Conservation (phyloP, 2,329 filamentous ascomycete genomes). For the Fusarium penzigii region DNA sequence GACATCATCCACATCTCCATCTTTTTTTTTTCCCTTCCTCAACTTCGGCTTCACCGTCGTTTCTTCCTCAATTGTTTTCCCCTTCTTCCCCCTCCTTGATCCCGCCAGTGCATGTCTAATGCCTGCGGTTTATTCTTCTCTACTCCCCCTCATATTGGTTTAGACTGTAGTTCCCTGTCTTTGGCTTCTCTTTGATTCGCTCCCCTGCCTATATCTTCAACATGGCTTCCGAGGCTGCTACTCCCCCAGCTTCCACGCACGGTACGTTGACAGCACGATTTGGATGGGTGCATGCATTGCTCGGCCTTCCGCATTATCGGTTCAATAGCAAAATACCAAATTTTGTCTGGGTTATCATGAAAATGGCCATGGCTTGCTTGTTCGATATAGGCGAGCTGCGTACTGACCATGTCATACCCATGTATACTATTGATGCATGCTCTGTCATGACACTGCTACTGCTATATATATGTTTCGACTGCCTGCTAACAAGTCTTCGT, state of each 20-base stretch:
- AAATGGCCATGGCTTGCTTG: conserved; percentile 1
- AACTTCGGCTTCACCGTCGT: conserved; percentile 24
- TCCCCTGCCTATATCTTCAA: conserved; percentile 19
- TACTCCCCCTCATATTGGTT: conserved; percentile 9
- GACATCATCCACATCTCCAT: conserved; percentile 14
- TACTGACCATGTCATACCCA: neutral
- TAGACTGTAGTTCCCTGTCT: conserved; percentile 6
- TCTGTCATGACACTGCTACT: neutral
- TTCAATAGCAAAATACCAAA: conserved; percentile 13
- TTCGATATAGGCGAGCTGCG: neutral
- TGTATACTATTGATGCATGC: neutral
- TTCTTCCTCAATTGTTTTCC: conserved; percentile 24
- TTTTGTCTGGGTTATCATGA: conserved; percentile 8
- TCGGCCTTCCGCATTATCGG: conserved; percentile 20
- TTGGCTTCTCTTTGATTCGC: conserved; percentile 2
- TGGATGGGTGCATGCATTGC: conserved; percentile 13
- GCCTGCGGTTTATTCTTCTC: conserved; percentile 23
- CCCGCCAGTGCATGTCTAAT: conserved; percentile 30
- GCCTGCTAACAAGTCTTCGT: conserved; percentile 8
- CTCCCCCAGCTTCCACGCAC: conserved; percentile 29
- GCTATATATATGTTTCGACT: neutral
- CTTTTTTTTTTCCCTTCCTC: conserved; percentile 34
- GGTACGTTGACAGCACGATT: conserved; percentile 19
- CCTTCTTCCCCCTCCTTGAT: conserved; percentile 1
- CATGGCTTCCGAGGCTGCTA: conserved; percentile 35